These are phyloP conservation scores for Mortierella alpina DNA, from an alignment of 192 early-diverging fungal species.

Conservation along the genomic window DNA sequence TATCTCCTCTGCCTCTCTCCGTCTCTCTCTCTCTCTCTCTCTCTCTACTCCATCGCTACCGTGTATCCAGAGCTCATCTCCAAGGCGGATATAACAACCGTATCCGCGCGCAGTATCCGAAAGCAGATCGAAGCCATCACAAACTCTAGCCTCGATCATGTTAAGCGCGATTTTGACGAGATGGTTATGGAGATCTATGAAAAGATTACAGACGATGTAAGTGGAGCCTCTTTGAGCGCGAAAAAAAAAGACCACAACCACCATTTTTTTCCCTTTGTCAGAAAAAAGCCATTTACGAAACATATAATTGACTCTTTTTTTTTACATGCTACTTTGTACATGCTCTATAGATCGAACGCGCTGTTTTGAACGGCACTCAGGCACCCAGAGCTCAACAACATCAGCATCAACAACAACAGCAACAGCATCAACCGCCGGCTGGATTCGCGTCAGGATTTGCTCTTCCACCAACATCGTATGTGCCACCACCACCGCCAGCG, in stretches of 20 bases:
- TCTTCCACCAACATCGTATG: slow-evolving; percentile 50
- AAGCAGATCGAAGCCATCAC: slow-evolving; percentile 43
- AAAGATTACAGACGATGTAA: slow-evolving; percentile 38
- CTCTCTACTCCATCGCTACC: background rate
- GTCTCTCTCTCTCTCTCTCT: background rate
- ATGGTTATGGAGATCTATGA: slow-evolving; percentile 54
- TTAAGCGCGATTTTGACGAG: slow-evolving; percentile 50
- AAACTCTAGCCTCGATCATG: slow-evolving; percentile 19
- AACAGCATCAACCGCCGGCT: background rate
- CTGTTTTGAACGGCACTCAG: slow-evolving; percentile 14
- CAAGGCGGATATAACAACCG: slow-evolving; percentile 50
- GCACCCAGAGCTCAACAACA: slow-evolving; percentile 2
- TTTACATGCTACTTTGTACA: background rate
- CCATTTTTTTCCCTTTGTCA: background rate
- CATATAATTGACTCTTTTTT: background rate
- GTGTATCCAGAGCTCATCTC: slow-evolving; percentile 31
- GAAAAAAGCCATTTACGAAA: background rate
- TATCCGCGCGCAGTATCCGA: slow-evolving; percentile 51
- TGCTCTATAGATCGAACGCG: slow-evolving; percentile 16
- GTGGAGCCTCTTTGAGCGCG: background rate
- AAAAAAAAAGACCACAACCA: too few relatives aligned
- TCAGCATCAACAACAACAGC: slow-evolving; percentile 9
- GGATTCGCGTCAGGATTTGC: slow-evolving; percentile 17
- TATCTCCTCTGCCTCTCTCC: background rate
- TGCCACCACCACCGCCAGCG: slow-evolving; percentile 36